Conservation (phyloP, 306 rosid species). For the Castanospermum australe region DNA sequence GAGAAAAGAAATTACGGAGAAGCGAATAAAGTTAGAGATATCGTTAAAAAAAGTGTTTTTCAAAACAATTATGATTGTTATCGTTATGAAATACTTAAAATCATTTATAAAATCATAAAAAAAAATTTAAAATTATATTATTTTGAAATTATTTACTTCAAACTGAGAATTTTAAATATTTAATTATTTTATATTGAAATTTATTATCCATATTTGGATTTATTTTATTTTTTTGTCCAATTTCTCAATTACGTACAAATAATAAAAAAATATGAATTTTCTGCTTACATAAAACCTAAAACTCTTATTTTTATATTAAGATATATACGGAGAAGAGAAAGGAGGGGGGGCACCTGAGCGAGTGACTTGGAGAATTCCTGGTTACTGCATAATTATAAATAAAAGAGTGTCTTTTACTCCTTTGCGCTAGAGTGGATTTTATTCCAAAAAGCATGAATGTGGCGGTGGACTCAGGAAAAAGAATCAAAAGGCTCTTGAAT, state of each 20-base stretch:
- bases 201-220: not conserved
- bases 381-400: not conserved
- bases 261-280: too few relatives aligned
- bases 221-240: not conserved
- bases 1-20: too few relatives aligned
- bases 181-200: too few relatives aligned
- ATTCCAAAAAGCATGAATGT: slow-evolving; percentile 16
- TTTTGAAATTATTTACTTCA: too few relatives aligned
- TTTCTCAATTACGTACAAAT: not conserved
- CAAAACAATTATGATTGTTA: too few relatives aligned
- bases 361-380: not conserved
- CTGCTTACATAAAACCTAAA: not conserved
- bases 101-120: too few relatives aligned
- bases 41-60: too few relatives aligned
- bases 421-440: slow-evolving; percentile 21
- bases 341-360: not conserved
- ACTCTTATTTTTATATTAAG: not conserved
- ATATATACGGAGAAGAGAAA: not conserved
- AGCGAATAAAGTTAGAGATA: too few relatives aligned
- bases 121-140: too few relatives aligned
- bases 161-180: too few relatives aligned
- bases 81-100: too few relatives aligned
- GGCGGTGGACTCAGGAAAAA: slow-evolving; percentile 27
- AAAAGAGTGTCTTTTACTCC: slow-evolving; percentile 27
- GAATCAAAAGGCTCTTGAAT: slow-evolving; percentile 23